Evolutionary conservation across 2,329 filamentous ascomycete genomes (phyloP), one percentile per base, ranked within the genome.

Genomic region (Tolypocladium pustulatum): DNA sequence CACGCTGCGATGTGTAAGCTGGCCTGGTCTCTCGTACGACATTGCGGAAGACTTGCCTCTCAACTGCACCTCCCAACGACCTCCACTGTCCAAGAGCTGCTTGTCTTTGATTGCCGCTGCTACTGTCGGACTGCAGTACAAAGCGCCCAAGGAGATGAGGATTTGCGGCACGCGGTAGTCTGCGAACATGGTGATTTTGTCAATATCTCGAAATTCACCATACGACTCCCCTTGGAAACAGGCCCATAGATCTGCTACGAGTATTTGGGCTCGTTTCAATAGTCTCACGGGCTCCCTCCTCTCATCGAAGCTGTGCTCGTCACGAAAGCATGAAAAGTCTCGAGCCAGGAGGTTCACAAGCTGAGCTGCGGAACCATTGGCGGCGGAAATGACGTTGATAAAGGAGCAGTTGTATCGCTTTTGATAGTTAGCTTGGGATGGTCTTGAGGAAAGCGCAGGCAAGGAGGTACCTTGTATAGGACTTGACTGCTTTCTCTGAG

Each of bases 141-240:
- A 75, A 59, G 91, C 93, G 22, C 90, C 89, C 52, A 97, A 78
- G 12, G 85, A 85, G 66, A 92, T 85, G 38, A 99, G 81, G 65
- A 97, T 94, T 75, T 99, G 94, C 17, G 95, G 95, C 57, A 99
- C 88, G 51, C 94, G 88, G 70, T 99, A 99, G 76, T 99, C 94
- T 68, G 94, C 92, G 77, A 99, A 99, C 87, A 97, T 97, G 61
- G 94, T 99, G 67, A 99, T 88, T 71, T 91, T 91, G 74, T 94
- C 88, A 66, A 99, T 96, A 69, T 99, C 94, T 59, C 84, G 70
- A 72, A 99, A 99, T 34, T 81, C 78, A 37, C 94, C 95, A 67
- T 87, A 92, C 32, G 82, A 80, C 64, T 87, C 79, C 53, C 91
- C 91, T 57, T 93, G 84, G 71, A 97, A 97, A 62, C 91, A 95